These are phyloP conservation scores for Oryza meyeriana DNA, from an alignment of 176 grass and related monocot genomes.

Conservation along the genomic window DNA sequence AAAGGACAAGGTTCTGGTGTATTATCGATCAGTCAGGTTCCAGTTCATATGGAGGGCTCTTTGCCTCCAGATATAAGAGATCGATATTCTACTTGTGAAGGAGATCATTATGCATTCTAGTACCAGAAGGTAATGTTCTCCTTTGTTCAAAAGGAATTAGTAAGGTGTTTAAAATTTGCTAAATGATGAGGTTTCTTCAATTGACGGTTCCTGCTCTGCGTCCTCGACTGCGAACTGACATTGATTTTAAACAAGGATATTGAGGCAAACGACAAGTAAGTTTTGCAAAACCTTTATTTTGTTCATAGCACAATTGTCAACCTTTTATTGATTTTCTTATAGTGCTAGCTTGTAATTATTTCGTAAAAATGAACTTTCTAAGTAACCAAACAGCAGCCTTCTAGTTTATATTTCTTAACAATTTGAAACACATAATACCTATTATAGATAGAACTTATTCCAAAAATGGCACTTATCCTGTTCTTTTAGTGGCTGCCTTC, in stretches of 20 bases:
- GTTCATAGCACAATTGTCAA: neutral
- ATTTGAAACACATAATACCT: neutral
- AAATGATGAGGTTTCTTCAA: slow-evolving; percentile 13
- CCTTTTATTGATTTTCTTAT: slow-evolving; percentile 4
- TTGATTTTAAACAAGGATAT: slow-evolving; percentile 84
- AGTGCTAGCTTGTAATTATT: neutral
- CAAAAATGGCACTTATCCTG: neutral
- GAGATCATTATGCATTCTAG: slow-evolving; percentile 69
- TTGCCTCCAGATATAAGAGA: slow-evolving; percentile 68
- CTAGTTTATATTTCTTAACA: neutral
- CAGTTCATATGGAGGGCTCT: slow-evolving; percentile 48
- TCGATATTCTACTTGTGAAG: slow-evolving; percentile 56
- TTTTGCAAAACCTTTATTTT: slow-evolving; percentile 19
- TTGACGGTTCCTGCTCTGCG: slow-evolving; percentile 82
- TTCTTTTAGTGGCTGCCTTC: neutral
- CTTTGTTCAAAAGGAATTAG: neutral
- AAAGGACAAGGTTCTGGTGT: slow-evolving; percentile 44
- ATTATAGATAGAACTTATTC: neutral
- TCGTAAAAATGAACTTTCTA: neutral
- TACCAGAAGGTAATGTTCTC: slow-evolving; percentile 57
- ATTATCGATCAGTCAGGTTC: slow-evolving; percentile 63
- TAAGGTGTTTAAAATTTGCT: neutral
- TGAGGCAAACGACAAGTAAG: slow-evolving; percentile 84
- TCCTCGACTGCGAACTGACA: slow-evolving; percentile 83
- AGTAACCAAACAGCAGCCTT: neutral